phyloP scores from a whole-genome alignment of 768 basidiomycete genomes.

The Lentinus tigrinus region DNA sequence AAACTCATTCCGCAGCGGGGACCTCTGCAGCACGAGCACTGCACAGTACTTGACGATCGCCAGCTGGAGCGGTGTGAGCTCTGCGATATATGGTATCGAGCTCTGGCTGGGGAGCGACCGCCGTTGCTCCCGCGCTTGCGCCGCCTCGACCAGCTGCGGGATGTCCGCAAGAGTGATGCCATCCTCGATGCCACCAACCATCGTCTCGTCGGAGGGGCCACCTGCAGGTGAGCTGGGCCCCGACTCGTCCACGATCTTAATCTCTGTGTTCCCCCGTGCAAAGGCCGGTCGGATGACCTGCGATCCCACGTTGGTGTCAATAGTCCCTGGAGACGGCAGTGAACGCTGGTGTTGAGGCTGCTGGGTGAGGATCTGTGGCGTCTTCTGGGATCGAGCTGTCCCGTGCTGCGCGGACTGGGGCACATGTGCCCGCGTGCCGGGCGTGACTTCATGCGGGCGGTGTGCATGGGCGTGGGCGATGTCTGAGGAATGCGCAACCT shows the following conservation, averaged over 20 bases:
- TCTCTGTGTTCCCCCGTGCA: slow-evolving; percentile 78
- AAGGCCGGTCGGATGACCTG: slow-evolving; percentile 67
- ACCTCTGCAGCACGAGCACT: slow-evolving; percentile 74
- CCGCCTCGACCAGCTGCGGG: slow-evolving; percentile 88
- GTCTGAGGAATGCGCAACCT: slow-evolving; percentile 76
- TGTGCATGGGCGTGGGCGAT: slow-evolving; percentile 44
- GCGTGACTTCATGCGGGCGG: slow-evolving; percentile 21
- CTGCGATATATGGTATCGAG: slow-evolving; percentile 80
- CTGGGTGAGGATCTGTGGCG: slow-evolving; percentile 1
- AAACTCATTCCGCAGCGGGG: slow-evolving; percentile 75
- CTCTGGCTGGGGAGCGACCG: slow-evolving; percentile 78
- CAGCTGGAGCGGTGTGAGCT: slow-evolving; percentile 80
- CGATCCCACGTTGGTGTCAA: slow-evolving; percentile 33
- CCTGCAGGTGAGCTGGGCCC: slow-evolving; percentile 69
- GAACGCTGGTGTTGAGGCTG: slow-evolving; percentile 30
- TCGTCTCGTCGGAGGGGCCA: slow-evolving; percentile 39
- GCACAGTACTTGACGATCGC: slow-evolving; percentile 92
- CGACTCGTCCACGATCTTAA: slow-evolving; percentile 86
- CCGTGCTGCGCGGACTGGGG: slow-evolving; percentile 29
- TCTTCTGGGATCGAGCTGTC: slow-evolving; percentile 23
- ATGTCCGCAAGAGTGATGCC: slow-evolving; percentile 93
- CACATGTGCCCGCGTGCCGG: slow-evolving; percentile 21
- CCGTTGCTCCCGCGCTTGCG: slow-evolving; percentile 85
- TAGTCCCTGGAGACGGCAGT: slow-evolving; percentile 33
- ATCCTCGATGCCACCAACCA: slow-evolving; percentile 74